Percentiles rank a stretch among this genome's conserved stretches.
These are phyloP conservation scores for Hawksworthiomyces lignivorus DNA, from an alignment of 2,329 filamentous ascomycete genomes.

Conservation along the genomic window DNA sequence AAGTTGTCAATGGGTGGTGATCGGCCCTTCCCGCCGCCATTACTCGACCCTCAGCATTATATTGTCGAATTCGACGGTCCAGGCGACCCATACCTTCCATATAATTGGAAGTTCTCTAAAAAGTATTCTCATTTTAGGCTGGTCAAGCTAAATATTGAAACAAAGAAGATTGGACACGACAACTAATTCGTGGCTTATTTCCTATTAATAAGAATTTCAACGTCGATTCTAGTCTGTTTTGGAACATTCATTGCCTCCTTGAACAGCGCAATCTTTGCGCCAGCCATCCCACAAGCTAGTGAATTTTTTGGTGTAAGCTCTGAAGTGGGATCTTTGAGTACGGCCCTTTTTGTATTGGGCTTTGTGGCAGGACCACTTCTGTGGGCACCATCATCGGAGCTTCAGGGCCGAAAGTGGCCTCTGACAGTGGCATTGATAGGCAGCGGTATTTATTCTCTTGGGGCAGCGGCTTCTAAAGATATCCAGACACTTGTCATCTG, in stretches of 20 bases:
- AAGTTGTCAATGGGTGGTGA: slow-evolving; percentile 33
- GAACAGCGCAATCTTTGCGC: slow-evolving; percentile 14
- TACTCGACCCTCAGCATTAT: slow-evolving; percentile 51
- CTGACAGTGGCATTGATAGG: slow-evolving; percentile 18
- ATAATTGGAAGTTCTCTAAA: slow-evolving; percentile 39
- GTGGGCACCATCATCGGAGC: slow-evolving; percentile 7
- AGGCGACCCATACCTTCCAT: slow-evolving; percentile 41
- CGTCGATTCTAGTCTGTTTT: slow-evolving; percentile 11
- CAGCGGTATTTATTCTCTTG: slow-evolving; percentile 26
- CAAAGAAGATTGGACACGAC: no score
- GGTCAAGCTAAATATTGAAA: no score
- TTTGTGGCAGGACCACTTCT: slow-evolving; percentile 7
- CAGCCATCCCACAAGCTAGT: slow-evolving; percentile 6
- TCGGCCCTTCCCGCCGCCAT: slow-evolving; percentile 46
- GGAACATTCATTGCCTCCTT: slow-evolving; percentile 14
- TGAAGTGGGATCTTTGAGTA: slow-evolving; percentile 1
- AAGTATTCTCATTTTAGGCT: slow-evolving; percentile 30
- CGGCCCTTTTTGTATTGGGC: slow-evolving; percentile 4
- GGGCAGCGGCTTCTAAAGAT: slow-evolving; percentile 31
- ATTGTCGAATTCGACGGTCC: slow-evolving; percentile 49
- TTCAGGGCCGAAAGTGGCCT: slow-evolving; percentile 16
- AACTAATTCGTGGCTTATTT: no score
- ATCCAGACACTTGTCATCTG: slow-evolving; percentile 68
- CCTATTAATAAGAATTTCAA: slow-evolving; percentile 5
- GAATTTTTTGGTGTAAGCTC: slow-evolving; percentile 4